These are phyloP conservation scores for Aspergillus luchuensis DNA, from an alignment of 2,329 filamentous ascomycete species.

Conservation along the genomic window DNA sequence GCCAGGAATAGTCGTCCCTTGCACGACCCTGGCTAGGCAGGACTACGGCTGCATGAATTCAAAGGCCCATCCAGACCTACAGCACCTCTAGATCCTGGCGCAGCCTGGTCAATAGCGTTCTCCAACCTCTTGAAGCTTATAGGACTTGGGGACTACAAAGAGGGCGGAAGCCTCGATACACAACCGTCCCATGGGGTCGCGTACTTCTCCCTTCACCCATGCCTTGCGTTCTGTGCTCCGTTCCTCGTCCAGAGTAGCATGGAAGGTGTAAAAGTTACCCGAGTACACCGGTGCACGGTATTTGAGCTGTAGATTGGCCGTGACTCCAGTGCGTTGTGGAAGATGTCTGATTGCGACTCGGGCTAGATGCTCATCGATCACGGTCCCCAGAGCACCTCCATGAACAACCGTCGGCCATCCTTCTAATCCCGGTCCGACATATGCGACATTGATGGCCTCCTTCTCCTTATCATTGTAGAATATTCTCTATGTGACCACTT, in stretches of 20 bases:
- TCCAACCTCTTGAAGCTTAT: constrained; percentile 44
- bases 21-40: not conserved
- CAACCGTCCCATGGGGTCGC: constrained; percentile 52
- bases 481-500: constrained; percentile 53
- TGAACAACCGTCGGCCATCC: constrained; percentile 75
- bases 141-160: constrained; percentile 60
- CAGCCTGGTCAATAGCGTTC: constrained; percentile 38
- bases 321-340: constrained; percentile 55
- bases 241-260: constrained; percentile 45
- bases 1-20: not conserved
- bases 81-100: not conserved
- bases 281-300: constrained; percentile 65
- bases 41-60: not conserved
- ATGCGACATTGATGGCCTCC: constrained; percentile 65
- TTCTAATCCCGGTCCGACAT: constrained; percentile 63
- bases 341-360: constrained; percentile 59
- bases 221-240: constrained; percentile 43
- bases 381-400: constrained; percentile 68
- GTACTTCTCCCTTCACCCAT: constrained; percentile 38
- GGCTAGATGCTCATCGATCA: constrained; percentile 70
- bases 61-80: not conserved
- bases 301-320: constrained; percentile 60
- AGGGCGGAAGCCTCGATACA: constrained; percentile 61
- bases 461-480: constrained; percentile 64
- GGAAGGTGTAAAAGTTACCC: constrained; percentile 65